Percentiles rank a stretch among this genome's conserved stretches.
Conservation (phyloP, 2,329 filamentous ascomycete genomes). For the Aspergillus quadricinctus region DNA sequence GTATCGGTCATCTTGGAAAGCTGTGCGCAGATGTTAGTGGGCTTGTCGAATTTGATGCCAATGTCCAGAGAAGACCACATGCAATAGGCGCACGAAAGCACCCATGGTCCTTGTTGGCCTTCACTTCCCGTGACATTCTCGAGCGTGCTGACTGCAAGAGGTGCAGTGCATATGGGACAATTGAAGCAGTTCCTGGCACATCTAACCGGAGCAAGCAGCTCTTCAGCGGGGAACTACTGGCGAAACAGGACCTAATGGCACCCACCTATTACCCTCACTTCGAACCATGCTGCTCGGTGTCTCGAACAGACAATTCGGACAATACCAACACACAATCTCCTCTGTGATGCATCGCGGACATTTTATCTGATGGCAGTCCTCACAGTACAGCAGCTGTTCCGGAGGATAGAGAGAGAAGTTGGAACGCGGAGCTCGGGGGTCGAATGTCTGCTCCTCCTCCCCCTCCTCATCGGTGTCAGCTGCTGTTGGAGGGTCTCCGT, state of each 20-base stretch:
- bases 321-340: constrained; percentile 93
- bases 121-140: constrained; percentile 49
- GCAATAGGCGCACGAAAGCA: constrained; percentile 84
- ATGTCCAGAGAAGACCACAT: constrained; percentile 89
- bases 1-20: constrained; percentile 62
- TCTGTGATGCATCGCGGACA: constrained; percentile 89
- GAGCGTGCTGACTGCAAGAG: constrained; percentile 69
- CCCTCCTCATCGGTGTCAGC: constrained; percentile 32
- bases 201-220: constrained; percentile 45
- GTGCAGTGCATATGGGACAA: constrained; percentile 82
- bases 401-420: constrained; percentile 91
- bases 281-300: constrained; percentile 90
- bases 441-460: constrained; percentile 74
- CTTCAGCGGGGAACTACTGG: background rate
- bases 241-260: constrained; percentile 9
- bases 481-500: constrained; percentile 16
- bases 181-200: constrained; percentile 95
- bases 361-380: constrained; percentile 93
- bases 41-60: constrained; percentile 83
- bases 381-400: constrained; percentile 91
- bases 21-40: constrained; percentile 79
- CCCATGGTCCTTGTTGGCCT: constrained; percentile 59
- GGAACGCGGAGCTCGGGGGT: constrained; percentile 76
- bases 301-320: constrained; percentile 92
- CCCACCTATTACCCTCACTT: constrained; percentile 85